Percentiles rank a stretch among this genome's conserved stretches.
phyloP scores from a whole-genome alignment of 2,329 filamentous ascomycete genomes.

The Trichoderma asperellum region DNA sequence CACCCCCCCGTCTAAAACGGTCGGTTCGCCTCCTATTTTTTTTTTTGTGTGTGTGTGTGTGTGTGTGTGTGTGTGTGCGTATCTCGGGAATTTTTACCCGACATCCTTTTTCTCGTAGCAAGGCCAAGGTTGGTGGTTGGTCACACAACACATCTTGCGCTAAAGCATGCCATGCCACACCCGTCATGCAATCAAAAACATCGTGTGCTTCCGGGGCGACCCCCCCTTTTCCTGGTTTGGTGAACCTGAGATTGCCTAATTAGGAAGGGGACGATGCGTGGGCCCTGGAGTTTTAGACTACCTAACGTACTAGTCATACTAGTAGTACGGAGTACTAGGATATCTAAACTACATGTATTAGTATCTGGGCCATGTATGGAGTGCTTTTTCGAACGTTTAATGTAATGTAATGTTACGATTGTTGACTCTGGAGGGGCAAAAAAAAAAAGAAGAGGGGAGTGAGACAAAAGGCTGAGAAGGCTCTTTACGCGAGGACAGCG shows the following conservation, averaged over 20 bases:
- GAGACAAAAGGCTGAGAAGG: conserved; percentile 10
- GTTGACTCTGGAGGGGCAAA: neutral
- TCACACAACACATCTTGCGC: conserved; percentile 7
- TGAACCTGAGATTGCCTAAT: conserved; percentile 17
- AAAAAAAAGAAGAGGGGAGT: neutral
- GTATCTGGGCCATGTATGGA: too few relatives aligned
- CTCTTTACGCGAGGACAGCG: neutral
- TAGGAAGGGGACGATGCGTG: conserved; percentile 28
- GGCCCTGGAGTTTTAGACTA: neutral
- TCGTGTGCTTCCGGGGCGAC: neutral
- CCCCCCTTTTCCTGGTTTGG: neutral
- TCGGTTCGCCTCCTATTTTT: too few relatives aligned
- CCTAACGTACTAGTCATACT: too few relatives aligned
- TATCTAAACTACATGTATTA: too few relatives aligned
- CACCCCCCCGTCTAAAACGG: conserved; percentile 17
- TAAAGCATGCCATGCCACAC: conserved; percentile 11
- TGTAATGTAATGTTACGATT: too few relatives aligned
- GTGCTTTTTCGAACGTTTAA: neutral
- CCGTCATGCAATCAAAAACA: neutral
- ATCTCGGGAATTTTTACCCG: neutral
- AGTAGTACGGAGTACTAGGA: too few relatives aligned
- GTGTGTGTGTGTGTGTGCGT: too few relatives aligned
- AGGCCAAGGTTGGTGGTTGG: neutral
- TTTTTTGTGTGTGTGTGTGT: too few relatives aligned
- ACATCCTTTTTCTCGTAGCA: neutral